A percentile compares a stretch with the other conserved stretches of the same genome.
Evolutionary conservation across 306 rosid species (phyloP).

Genomic region (Vigna reflexopilosa): DNA sequence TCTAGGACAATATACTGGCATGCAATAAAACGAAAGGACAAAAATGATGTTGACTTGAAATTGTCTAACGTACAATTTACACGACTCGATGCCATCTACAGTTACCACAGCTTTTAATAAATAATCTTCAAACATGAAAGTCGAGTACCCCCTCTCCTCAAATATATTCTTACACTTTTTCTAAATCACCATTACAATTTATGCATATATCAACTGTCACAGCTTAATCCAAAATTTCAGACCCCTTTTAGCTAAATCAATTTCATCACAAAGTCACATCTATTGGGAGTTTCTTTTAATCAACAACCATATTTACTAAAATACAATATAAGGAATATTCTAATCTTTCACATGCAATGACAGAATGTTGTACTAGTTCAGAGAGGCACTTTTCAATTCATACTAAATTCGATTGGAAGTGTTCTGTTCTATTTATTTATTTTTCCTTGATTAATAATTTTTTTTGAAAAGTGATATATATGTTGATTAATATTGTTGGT

Average conservation of each 20-base stretch:
- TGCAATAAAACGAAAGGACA: constrained; percentile 36
- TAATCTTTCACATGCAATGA: neutral
- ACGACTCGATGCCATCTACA: constrained; percentile 37
- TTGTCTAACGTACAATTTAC: constrained; percentile 35
- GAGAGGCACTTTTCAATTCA: neutral
- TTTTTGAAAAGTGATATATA: too few relatives aligned
- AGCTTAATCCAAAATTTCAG: neutral
- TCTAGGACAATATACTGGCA: constrained; percentile 46
- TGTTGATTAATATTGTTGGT: too few relatives aligned
- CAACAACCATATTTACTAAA: neutral
- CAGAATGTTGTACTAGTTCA: neutral
- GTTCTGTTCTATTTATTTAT: too few relatives aligned
- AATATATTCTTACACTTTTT: neutral
- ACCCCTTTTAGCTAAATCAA: neutral
- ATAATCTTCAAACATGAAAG: constrained; percentile 29
- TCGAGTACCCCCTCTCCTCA: neutral
- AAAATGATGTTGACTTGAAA: constrained; percentile 46
- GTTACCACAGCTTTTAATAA: constrained; percentile 21
- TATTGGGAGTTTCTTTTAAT: neutral
- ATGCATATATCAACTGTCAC: neutral
- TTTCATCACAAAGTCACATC: neutral
- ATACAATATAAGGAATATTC: neutral
- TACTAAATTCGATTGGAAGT: too few relatives aligned
- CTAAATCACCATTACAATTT: neutral
- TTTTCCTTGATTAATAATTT: too few relatives aligned